phyloP scores from a whole-genome alignment of 176 grass and related monocot genomes.

The Triticum turgidum region DNA sequence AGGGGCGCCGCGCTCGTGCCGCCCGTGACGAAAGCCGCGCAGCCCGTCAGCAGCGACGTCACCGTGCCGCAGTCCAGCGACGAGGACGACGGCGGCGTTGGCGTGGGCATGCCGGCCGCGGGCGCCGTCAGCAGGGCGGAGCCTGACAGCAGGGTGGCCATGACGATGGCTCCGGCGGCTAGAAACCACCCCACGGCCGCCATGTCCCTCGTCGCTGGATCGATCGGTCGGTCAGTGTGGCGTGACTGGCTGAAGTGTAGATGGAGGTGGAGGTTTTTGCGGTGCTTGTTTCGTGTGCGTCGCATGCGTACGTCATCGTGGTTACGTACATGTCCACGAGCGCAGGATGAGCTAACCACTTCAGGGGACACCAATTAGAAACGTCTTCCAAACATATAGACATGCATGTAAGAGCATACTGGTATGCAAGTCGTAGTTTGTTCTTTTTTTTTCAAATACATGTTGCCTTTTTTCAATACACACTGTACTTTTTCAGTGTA shows the following conservation, averaged over 20 bases:
- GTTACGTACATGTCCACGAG: conserved; percentile 2
- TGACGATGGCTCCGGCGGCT: background rate
- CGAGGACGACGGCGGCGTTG: background rate
- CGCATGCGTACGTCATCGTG: background rate
- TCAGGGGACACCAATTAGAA: background rate
- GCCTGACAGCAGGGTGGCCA: background rate
- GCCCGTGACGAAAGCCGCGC: conserved; percentile 36
- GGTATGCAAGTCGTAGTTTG: too few species aligned
- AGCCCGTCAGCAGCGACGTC: conserved; percentile 49
- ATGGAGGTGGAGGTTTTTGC: background rate
- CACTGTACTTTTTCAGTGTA: too few species aligned
- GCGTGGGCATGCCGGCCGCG: background rate
- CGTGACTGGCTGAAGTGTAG: background rate
- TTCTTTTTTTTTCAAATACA: too few species aligned
- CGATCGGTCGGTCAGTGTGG: background rate
- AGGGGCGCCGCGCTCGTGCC: background rate
- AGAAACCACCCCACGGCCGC: background rate
- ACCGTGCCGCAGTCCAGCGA: conserved; percentile 54
- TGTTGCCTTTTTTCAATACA: too few species aligned
- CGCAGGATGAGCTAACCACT: conserved; percentile 39
- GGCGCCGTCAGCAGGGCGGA: background rate
- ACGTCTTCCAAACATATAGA: too few species aligned
- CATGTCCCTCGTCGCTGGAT: background rate
- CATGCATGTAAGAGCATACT: too few species aligned
- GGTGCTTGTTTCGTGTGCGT: background rate